These are phyloP conservation scores for Hibiscus tridactylites DNA, from an alignment of 345 rosid genomes.

Conservation along the genomic window DNA sequence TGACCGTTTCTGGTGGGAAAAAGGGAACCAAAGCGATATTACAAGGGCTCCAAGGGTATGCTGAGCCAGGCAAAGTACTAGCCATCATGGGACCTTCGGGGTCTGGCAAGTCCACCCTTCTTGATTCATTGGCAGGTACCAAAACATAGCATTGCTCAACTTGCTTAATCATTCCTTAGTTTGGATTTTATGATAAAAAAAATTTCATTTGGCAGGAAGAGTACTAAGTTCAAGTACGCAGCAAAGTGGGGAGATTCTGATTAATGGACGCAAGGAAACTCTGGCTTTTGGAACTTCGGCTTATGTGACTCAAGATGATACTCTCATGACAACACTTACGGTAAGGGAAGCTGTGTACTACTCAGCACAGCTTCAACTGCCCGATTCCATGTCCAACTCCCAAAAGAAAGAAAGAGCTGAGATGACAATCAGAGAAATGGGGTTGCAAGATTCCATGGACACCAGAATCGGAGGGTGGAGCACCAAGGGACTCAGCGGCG, in stretches of 20 bases:
- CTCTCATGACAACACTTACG: slow-evolving; percentile 29
- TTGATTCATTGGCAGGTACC: slow-evolving; percentile 42
- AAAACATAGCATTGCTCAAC: too few relatives aligned
- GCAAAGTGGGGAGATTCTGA: slow-evolving; percentile 34
- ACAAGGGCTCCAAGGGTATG: slow-evolving; percentile 32
- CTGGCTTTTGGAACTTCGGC: slow-evolving; percentile 54
- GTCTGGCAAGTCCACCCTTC: slow-evolving; percentile 46
- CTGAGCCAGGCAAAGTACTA: slow-evolving; percentile 30
- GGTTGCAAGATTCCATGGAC: slow-evolving; percentile 28
- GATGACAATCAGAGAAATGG: slow-evolving; percentile 45
- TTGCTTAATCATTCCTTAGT: not conserved
- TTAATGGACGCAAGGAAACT: slow-evolving; percentile 36
- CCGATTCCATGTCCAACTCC: slow-evolving; percentile 27
- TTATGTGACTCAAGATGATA: slow-evolving; percentile 45
- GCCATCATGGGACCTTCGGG: slow-evolving; percentile 57
- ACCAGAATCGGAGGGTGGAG: slow-evolving; percentile 51
- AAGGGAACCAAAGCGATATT: slow-evolving; percentile 20
- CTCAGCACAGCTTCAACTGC: slow-evolving; percentile 50
- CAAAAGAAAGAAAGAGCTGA: slow-evolving; percentile 47
- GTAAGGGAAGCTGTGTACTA: slow-evolving; percentile 42
- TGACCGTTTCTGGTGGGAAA: slow-evolving; percentile 21
- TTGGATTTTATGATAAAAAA: not conserved
- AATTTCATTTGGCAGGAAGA: slow-evolving; percentile 23
- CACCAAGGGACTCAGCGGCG: slow-evolving; percentile 42
- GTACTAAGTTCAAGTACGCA: slow-evolving; percentile 20